Percentiles rank a stretch among this genome's conserved stretches.
phyloP scores from a whole-genome alignment of 176 grass and related monocot species.

The Microstegium vimineum region DNA sequence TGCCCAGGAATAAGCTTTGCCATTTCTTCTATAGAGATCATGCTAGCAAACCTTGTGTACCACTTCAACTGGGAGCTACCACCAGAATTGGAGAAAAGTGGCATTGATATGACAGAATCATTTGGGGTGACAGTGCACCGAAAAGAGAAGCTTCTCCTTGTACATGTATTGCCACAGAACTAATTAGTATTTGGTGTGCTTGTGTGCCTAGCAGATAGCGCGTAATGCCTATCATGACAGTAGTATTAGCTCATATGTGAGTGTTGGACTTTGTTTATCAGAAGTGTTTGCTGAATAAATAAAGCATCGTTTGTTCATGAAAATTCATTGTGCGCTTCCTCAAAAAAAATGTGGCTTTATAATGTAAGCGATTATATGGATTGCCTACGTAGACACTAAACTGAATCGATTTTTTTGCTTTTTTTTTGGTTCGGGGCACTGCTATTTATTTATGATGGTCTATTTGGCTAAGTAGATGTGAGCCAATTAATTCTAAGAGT shows the following conservation, averaged over 20 bases:
- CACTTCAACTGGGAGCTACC: background rate
- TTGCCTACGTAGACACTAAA: no score
- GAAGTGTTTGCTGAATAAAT: background rate
- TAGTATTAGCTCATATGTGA: background rate
- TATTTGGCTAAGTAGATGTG: no score
- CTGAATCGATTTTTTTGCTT: no score
- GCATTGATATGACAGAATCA: background rate
- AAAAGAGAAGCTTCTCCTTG: background rate
- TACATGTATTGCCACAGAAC: background rate
- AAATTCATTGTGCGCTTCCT: background rate
- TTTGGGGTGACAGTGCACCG: background rate
- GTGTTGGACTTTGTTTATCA: background rate
- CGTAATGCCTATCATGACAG: background rate
- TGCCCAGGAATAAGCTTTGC: background rate
- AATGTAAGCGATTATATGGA: no score
- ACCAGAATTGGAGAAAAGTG: background rate
- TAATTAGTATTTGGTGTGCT: background rate
- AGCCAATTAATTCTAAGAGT: no score
- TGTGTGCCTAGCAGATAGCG: background rate
- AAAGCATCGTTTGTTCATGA: background rate
- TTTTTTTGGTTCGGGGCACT: no score
- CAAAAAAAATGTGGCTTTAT: no score
- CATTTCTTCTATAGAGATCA: background rate
- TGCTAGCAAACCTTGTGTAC: background rate
- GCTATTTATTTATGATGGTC: no score